Evolutionary conservation across 139 green algal species (phyloP).

Genomic region (Asterochloris sp.): DNA sequence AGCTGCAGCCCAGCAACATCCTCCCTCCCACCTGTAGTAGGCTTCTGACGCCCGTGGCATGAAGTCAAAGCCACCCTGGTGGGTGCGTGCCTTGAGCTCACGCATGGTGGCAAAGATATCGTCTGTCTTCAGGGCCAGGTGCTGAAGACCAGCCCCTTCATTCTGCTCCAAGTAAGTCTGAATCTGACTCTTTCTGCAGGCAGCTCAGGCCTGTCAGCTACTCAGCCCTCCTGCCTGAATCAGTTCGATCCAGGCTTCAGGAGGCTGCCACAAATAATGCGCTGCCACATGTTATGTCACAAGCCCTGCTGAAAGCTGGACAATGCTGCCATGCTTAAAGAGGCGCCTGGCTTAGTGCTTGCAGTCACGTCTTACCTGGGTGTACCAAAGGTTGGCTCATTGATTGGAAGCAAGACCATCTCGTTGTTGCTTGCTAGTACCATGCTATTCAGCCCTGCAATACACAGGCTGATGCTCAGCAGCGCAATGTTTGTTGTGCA

Average conservation of each 20-base stretch:
- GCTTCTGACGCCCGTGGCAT: constrained; percentile 72
- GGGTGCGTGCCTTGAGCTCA: constrained; percentile 56
- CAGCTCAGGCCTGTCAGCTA: not conserved
- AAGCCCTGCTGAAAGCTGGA: too few relatives aligned
- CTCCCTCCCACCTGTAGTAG: constrained; percentile 74
- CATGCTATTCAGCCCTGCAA: constrained; percentile 80
- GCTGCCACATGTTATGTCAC: not conserved
- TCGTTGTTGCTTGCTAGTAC: constrained; percentile 95
- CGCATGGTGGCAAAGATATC: constrained; percentile 91
- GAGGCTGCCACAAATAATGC: not conserved
- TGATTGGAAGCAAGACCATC: constrained; percentile 93
- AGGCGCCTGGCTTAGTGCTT: not conserved
- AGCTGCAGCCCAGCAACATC: too few relatives aligned
- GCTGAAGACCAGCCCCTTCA: constrained; percentile 92
- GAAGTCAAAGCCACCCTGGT: constrained; percentile 76
- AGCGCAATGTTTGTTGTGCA: too few relatives aligned
- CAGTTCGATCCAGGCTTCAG: not conserved
- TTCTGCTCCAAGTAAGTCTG: constrained; percentile 99
- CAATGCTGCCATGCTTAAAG: not conserved
- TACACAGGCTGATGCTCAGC: not conserved
- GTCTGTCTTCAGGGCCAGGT: constrained; percentile 94
- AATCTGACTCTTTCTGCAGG: constrained; percentile 73
- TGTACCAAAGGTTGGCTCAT: constrained; percentile 95
- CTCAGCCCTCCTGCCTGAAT: not conserved
- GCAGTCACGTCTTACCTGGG: constrained; percentile 1